Conservation (phyloP, 257 asterid genomes). For the Rhazya stricta region DNA sequence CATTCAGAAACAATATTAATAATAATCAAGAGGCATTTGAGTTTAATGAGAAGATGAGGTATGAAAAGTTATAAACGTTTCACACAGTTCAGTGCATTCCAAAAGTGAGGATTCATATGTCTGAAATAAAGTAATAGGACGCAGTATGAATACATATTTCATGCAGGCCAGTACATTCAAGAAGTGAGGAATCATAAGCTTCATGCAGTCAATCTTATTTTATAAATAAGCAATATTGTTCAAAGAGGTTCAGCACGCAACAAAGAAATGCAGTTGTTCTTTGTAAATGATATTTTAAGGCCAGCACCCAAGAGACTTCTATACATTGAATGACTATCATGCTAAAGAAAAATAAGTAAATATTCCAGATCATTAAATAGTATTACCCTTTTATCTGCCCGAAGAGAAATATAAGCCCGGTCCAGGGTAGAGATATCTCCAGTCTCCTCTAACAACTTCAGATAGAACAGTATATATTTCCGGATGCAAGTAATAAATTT, state of each 20-base stretch:
- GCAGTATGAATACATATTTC: background rate
- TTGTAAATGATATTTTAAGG: background rate
- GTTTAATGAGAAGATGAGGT: background rate
- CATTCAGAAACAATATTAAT: background rate
- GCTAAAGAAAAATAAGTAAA: constrained; percentile 5
- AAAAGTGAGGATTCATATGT: background rate
- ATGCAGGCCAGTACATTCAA: background rate
- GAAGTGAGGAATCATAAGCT: background rate
- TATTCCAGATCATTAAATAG: constrained; percentile 14
- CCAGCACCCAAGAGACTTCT: background rate
- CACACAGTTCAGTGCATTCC: background rate
- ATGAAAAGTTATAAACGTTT: background rate
- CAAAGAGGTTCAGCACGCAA: background rate
- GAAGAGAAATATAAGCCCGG: constrained; percentile 75
- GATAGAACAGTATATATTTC: constrained; percentile 78
- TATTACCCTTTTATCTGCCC: constrained; percentile 90
- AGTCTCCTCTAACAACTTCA: constrained; percentile 87
- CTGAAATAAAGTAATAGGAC: background rate
- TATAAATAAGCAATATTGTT: background rate
- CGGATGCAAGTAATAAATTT: constrained; percentile 93
- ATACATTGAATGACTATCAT: background rate
- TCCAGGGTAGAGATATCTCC: constrained; percentile 82
- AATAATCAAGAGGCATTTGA: background rate
- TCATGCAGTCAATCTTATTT: background rate
- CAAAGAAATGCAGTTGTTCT: background rate